Conservation (phyloP, 768 basidiomycete genomes). For the Amanita pseudoporphyria region DNA sequence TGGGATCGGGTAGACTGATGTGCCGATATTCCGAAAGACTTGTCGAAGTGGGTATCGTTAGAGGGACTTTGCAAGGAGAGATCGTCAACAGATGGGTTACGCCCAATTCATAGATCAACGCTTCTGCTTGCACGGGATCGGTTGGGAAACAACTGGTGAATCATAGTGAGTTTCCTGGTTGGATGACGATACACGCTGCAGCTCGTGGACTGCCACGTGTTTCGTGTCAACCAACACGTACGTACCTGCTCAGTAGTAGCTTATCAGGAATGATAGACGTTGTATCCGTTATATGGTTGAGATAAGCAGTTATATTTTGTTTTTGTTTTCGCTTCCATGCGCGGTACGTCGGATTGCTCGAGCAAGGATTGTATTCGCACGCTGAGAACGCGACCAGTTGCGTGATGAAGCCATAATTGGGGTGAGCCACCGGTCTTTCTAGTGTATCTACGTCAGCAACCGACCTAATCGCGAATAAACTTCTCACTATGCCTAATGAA, state of each 20-base stretch:
- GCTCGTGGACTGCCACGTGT: background rate
- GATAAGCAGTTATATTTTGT: conserved; percentile 42
- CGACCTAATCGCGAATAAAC: background rate
- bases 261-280: conserved; percentile 39
- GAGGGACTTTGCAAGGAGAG: conserved; percentile 37
- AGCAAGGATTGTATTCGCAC: conserved; percentile 37
- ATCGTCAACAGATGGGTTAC: conserved; percentile 46
- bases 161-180: background rate
- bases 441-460: conserved; percentile 8
- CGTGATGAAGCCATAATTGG: conserved; percentile 47
- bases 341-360: conserved; percentile 34
- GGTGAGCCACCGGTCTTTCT: conserved; percentile 32
- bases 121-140: conserved; percentile 38
- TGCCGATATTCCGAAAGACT: conserved; percentile 29
- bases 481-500: conserved; percentile 40
- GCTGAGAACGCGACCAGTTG: conserved; percentile 46
- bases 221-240: conserved; percentile 4
- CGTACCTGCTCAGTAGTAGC: conserved; percentile 43
- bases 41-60: conserved; percentile 16
- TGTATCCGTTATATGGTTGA: conserved; percentile 43
- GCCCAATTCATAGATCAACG: conserved; percentile 39
- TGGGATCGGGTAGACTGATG: conserved; percentile 29
- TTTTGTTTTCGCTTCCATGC: conserved; percentile 50
- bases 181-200: background rate
- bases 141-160: conserved; percentile 43